Percentiles rank a stretch among this genome's conserved stretches.
These are phyloP conservation scores for Apiospora rasikravindrae DNA, from an alignment of 2,329 filamentous ascomycete species.

Conservation along the genomic window DNA sequence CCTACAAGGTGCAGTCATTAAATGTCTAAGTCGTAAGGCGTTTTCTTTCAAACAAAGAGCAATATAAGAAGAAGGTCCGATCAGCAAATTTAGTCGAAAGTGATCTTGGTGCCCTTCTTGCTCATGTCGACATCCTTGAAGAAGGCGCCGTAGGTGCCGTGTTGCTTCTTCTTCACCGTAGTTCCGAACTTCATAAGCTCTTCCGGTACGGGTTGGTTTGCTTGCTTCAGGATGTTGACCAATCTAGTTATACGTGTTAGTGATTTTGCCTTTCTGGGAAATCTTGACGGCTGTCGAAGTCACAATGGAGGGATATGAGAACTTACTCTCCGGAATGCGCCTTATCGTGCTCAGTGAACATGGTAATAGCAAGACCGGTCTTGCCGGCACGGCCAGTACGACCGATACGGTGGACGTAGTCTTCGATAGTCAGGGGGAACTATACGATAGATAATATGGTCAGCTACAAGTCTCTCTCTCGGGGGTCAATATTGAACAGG, in stretches of 20 bases:
- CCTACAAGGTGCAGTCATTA: neutral
- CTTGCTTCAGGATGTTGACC: slow-evolving; percentile 93
- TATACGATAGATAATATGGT: slow-evolving; percentile 12
- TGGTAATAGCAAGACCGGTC: slow-evolving; percentile 80
- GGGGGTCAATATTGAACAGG: slow-evolving; percentile 53
- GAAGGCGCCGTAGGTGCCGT: slow-evolving; percentile 93
- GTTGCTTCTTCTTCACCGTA: slow-evolving; percentile 98
- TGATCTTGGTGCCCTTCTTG: slow-evolving; percentile 89
- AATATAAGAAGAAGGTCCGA: neutral
- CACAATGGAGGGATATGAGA: neutral
- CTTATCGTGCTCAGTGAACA: slow-evolving; percentile 97
- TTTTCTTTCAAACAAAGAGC: neutral
- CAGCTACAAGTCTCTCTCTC: slow-evolving; percentile 53
- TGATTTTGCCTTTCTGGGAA: neutral
- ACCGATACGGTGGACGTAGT: slow-evolving; percentile 79
- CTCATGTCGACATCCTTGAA: slow-evolving; percentile 88
- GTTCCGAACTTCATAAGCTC: slow-evolving; percentile 94
- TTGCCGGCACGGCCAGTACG: slow-evolving; percentile 79
- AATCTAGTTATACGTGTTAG: slow-evolving; percentile 57
- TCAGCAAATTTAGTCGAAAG: slow-evolving; percentile 65
- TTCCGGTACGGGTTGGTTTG: slow-evolving; percentile 88
- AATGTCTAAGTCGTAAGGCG: neutral
- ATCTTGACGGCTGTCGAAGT: neutral
- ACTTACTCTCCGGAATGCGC: slow-evolving; percentile 82
- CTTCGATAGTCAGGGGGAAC: slow-evolving; percentile 80